Base-by-base conservation (phyloP, 2,329 filamentous ascomycete species). In the Cytospora mali region DNA sequence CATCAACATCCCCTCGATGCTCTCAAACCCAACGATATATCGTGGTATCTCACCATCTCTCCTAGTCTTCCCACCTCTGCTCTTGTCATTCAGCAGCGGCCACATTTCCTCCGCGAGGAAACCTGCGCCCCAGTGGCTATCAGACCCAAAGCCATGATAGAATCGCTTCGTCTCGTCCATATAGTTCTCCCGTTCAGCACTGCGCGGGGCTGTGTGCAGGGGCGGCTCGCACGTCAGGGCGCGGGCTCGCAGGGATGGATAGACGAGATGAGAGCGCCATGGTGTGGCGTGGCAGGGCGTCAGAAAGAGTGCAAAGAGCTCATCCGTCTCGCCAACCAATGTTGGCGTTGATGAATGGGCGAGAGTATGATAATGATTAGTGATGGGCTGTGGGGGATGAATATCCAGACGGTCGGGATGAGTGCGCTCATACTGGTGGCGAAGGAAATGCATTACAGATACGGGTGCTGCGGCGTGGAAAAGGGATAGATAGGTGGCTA, bases 261-360 rank as follows among this genome's bases (percentile, higher is more conserved):
- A 85, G 65, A 96, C 81, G 46, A 98, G 83, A 71, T 96, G 91
- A 18, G 90, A 93, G 70, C 93, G 90, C 94, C 95, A 98, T 2
- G 95, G 94, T 0, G 94, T 98, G 68, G 90, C 91, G 80, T 99
- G 95, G 77, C 95, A 99, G 11, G 95, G 95, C 84, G 93, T 96
- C 27, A 99, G 83, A 77, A 98, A 97, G 23, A 90, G 89, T 35
- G 88, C 86, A 69, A 88, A 88, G 13, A 87, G 80, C 63, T 84
- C 82, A 39, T 77, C 70, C 39, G 69, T 66, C 29, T 69, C 67
- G 23, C 72, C 71, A 3, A 71, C 62, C 46, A 66, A 25, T 50
- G 68, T 0, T 67, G 69, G 33, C 71, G 67, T 1, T 3, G 58
- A 70, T 67, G 58, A 71, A 66, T 59, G 69, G 61, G 63, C 69